Percentiles rank a stretch among this genome's conserved stretches.
Evolutionary conservation across 345 rosid genomes (phyloP).

Genomic region (Cardamine resedifolia): DNA sequence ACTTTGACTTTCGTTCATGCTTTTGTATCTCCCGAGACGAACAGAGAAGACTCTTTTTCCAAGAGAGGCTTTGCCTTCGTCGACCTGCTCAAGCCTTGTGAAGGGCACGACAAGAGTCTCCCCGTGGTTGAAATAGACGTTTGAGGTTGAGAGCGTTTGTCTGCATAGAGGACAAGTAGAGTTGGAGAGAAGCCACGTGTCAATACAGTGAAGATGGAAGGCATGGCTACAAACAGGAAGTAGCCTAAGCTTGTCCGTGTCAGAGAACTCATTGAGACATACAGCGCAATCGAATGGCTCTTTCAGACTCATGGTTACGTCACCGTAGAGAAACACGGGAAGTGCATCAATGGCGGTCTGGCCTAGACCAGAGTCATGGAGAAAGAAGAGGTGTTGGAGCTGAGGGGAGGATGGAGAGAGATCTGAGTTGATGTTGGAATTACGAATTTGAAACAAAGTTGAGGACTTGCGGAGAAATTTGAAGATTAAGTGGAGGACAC

Average conservation of each 20-base stretch:
- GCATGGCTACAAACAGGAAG: constrained; percentile 72
- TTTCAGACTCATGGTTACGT: constrained; percentile 49
- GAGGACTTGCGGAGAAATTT: constrained; percentile 50
- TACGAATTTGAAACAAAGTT: constrained; percentile 45
- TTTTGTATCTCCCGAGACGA: constrained; percentile 60
- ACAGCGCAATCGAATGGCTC: constrained; percentile 76
- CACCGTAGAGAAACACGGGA: constrained; percentile 59
- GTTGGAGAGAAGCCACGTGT: constrained; percentile 80
- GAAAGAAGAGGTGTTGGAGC: constrained; percentile 68
- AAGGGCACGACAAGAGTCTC: constrained; percentile 25
- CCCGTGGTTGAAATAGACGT: constrained; percentile 27
- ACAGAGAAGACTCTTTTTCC: constrained; percentile 54
- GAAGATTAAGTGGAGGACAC: constrained; percentile 60
- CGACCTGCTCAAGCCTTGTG: constrained; percentile 13
- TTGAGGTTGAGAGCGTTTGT: constrained; percentile 41
- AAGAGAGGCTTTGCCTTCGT: constrained; percentile 26
- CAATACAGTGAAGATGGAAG: constrained; percentile 68
- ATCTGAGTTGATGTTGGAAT: constrained; percentile 47
- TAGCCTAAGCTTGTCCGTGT: constrained; percentile 59
- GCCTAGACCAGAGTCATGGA: constrained; percentile 71
- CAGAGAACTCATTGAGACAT: constrained; percentile 64
- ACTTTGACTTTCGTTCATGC: constrained; percentile 33
- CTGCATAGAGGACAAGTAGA: constrained; percentile 81
- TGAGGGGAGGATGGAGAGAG: constrained; percentile 53
- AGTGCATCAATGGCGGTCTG: constrained; percentile 64